phyloP scores from a whole-genome alignment of 129 eudicot species.

The Flaveria brownii region DNA sequence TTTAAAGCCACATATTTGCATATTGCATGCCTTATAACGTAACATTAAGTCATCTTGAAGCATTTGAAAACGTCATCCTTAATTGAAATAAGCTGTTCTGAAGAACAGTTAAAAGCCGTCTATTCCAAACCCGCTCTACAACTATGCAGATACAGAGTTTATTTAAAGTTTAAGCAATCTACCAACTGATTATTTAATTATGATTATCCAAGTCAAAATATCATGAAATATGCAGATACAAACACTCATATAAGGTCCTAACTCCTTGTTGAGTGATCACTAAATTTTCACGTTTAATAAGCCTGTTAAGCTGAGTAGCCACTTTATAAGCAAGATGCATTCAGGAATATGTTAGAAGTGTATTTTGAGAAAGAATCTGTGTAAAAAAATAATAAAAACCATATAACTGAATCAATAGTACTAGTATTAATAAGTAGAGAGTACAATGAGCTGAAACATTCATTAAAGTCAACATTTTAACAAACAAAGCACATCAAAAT shows the following conservation, averaged over 20 bases:
- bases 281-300: too few species aligned
- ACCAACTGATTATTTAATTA: not conserved
- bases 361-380: too few species aligned
- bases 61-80: not conserved
- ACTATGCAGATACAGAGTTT: not conserved
- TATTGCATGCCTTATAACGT: not conserved
- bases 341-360: not conserved
- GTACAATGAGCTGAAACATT: constrained; percentile 19
- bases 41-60: not conserved
- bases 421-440: constrained; percentile 16
- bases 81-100: not conserved
- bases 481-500: constrained; percentile 35
- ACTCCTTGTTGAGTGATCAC: too few species aligned
- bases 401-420: not conserved
- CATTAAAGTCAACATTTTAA: constrained; percentile 25
- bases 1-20: not conserved
- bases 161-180: too few species aligned
- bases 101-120: not conserved
- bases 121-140: too few species aligned
- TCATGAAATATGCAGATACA: not conserved
- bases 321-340: not conserved
- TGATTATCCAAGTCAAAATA: not conserved
- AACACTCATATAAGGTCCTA: not conserved
- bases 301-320: too few species aligned
- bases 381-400: not conserved